These are phyloP conservation scores for Chrysoporthe puriensis DNA, from an alignment of 2,329 filamentous ascomycete species.

Conservation along the genomic window DNA sequence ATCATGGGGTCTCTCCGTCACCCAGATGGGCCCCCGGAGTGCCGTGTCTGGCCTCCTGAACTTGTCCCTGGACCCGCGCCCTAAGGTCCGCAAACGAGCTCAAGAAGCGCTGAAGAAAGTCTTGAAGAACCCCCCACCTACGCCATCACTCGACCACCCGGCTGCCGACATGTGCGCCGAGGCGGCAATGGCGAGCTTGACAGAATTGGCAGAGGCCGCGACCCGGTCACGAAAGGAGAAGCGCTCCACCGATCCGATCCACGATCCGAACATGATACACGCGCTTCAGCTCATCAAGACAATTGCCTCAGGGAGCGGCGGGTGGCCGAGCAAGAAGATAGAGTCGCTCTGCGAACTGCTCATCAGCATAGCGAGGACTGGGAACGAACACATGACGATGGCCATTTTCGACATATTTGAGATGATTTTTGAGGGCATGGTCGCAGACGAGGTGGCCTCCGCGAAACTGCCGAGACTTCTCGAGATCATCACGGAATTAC, in stretches of 20 bases:
- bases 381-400: constrained; percentile 95
- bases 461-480: constrained; percentile 87
- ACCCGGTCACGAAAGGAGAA: constrained; percentile 69
- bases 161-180: constrained; percentile 96
- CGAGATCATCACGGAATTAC: constrained; percentile 88
- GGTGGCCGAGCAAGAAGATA: constrained; percentile 96
- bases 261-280: constrained; percentile 87
- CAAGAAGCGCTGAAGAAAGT: constrained; percentile 87
- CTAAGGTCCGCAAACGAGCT: constrained; percentile 92
- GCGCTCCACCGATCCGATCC: constrained; percentile 59
- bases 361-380: constrained; percentile 84
- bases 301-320: constrained; percentile 81
- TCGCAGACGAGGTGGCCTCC: constrained; percentile 81
- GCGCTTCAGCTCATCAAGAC: constrained; percentile 91
- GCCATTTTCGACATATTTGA: constrained; percentile 97
- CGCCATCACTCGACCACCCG: constrained; percentile 90
- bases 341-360: constrained; percentile 89
- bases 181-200: constrained; percentile 79
- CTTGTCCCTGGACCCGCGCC: constrained; percentile 82
- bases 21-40: constrained; percentile 81
- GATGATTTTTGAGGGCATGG: constrained; percentile 92
- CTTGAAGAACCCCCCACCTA: constrained; percentile 83
- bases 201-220: constrained; percentile 70
- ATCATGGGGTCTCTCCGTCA: constrained; percentile 85
- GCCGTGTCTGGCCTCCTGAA: constrained; percentile 85